Base-by-base conservation (phyloP, 768 basidiomycete genomes). In the Cubamyces sp. region DNA sequence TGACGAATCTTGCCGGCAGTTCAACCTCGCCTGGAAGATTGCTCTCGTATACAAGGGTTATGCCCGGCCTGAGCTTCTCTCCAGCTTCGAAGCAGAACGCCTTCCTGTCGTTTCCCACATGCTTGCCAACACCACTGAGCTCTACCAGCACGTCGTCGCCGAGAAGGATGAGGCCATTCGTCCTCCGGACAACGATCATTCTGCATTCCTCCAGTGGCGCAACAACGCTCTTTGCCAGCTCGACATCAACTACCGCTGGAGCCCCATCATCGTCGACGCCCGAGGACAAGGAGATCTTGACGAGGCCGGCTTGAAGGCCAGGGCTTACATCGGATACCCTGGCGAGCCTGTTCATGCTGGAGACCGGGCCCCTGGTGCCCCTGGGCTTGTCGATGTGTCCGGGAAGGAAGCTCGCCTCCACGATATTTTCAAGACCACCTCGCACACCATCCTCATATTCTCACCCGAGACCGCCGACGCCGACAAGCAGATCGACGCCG, bases 201-300 rank as follows among this genome's bases (percentile, higher is more conserved):
- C 49, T 5, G 54, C 30, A 8, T 54, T 51, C 77, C 62, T 72
- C 71, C n/a, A 66, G 70, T 60, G 59, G 64, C 64, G 49, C 3
- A 49, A 64, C 54, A 66, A 54, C 25, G 54, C 68, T 2, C 58
- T 82, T 5, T 64, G 70, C 19, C 80, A 82, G 69, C 77, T 84
- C 39, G 82, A 81, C 8, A 74, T 85, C 46, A 85, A 85, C 69
- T 85, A 81, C 65, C 76, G 85, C 9, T 77, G 78, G 71, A 84
- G 84, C 66, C 64, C 78, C 0, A 75, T 84, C 21, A 73, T 84
- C 1, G 23, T 81, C 15, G 84, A 85, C 54, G 77, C 65, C 12
- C 40, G 66, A 39, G 37, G 61, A 74, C 40, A 62, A 34, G 41
- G 64, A 48, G 57, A 43, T 18, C 3, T 47, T 50, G 54, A 43